Conservation (phyloP, 768 basidiomycete genomes). For the Russula dissimulans region DNA sequence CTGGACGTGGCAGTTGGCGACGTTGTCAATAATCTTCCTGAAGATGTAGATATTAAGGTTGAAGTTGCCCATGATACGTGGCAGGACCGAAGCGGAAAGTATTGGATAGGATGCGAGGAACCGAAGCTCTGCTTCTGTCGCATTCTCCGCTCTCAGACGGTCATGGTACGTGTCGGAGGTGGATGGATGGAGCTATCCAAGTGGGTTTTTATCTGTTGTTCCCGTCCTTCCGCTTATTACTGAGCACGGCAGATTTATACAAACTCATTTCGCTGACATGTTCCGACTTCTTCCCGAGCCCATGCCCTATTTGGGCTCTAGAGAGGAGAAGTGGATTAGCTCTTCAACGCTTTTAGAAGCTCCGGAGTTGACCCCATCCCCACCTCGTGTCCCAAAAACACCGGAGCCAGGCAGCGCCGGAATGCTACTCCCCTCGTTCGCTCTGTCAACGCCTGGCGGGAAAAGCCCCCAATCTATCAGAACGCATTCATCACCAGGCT, state of each 20-base stretch:
- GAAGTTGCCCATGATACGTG: constrained; percentile 77
- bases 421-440: constrained; percentile 54
- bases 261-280: constrained; percentile 76
- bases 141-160: constrained; percentile 82
- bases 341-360: constrained; percentile 61
- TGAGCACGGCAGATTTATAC: constrained; percentile 57
- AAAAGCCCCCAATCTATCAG: constrained; percentile 38
- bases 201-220: constrained; percentile 36
- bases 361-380: constrained; percentile 32
- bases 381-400: constrained; percentile 42
- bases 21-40: constrained; percentile 81
- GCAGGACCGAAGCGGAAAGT: constrained; percentile 90
- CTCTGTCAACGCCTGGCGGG: constrained; percentile 41
- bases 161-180: constrained; percentile 95
- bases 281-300: constrained; percentile 65
- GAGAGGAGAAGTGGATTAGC: constrained; percentile 79
- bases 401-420: constrained; percentile 49
- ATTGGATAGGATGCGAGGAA: constrained; percentile 92
- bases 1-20: constrained; percentile 89
- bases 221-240: neutral
- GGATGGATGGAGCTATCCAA: constrained; percentile 90
- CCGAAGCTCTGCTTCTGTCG: constrained; percentile 87
- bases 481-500: constrained; percentile 55
- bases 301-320: constrained; percentile 34
- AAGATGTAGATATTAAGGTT: constrained; percentile 73